phyloP scores from a whole-genome alignment of 73 alveolate genomes.

The Stentor coeruleus region DNA sequence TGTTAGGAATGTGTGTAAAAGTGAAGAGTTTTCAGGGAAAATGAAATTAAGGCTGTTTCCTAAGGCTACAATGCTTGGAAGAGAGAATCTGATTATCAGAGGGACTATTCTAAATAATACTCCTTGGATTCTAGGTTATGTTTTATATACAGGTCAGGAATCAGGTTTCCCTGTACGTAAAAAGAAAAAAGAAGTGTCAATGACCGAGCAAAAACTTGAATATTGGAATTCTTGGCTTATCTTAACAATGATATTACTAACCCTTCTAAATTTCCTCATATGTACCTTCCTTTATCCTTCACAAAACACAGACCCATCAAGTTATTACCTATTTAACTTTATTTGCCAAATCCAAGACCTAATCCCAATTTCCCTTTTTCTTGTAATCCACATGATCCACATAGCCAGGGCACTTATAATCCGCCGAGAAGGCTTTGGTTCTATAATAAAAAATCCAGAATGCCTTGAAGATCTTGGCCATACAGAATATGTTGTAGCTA shows the following conservation, averaged over 20 bases:
- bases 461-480: constrained; percentile 42
- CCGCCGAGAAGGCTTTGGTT: background rate
- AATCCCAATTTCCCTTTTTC: constrained; percentile 47
- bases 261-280: too few relatives aligned
- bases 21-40: background rate
- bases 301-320: too few relatives aligned
- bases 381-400: constrained; percentile 41
- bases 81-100: too few relatives aligned
- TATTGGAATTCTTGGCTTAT: background rate
- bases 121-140: too few relatives aligned
- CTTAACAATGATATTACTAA: too few relatives aligned
- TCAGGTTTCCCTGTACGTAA: too few relatives aligned
- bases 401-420: background rate
- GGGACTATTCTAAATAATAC: too few relatives aligned
- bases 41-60: too few relatives aligned
- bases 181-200: too few relatives aligned
- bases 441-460: constrained; percentile 20
- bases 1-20: background rate
- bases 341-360: constrained; percentile 35
- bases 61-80: too few relatives aligned
- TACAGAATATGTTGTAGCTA: constrained; percentile 22
- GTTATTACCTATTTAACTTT: constrained; percentile 59
- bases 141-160: too few relatives aligned
- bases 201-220: background rate
- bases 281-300: too few relatives aligned